These are phyloP conservation scores for Chloropicon primus DNA, from an alignment of 139 green algal species.

Conservation along the genomic window DNA sequence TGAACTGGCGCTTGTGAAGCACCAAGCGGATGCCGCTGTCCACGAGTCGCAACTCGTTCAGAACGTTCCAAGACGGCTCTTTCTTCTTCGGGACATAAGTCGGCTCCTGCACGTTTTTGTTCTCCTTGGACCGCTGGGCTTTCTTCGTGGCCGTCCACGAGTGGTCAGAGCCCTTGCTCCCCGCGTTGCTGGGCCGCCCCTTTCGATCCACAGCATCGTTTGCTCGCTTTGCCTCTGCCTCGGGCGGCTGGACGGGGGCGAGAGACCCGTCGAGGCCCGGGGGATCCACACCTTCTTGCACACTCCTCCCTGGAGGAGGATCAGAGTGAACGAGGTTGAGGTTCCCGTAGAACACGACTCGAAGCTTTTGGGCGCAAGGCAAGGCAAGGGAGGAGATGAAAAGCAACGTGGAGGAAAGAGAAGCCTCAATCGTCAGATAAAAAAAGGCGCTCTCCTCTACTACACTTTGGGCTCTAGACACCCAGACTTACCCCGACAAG, in stretches of 20 bases:
- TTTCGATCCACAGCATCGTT: too few relatives aligned
- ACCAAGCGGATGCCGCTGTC: conserved; percentile 3
- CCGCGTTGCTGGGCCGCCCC: too few relatives aligned
- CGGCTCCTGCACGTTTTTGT: not conserved
- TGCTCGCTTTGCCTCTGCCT: too few relatives aligned
- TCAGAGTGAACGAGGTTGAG: not conserved
- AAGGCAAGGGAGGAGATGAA: not conserved
- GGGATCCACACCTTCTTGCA: too few relatives aligned
- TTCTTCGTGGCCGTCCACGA: too few relatives aligned
- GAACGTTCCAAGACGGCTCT: conserved; percentile 1
- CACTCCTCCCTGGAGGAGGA: not conserved
- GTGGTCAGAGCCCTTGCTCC: too few relatives aligned
- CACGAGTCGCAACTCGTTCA: conserved; percentile 3
- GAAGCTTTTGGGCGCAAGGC: too few relatives aligned
- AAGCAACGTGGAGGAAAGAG: not conserved
- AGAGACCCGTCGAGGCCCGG: too few relatives aligned
- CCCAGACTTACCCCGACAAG: not conserved
- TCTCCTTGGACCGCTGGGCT: not conserved
- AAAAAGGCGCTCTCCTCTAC: too few relatives aligned
- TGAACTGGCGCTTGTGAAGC: conserved; percentile 18
- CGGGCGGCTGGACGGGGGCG: too few relatives aligned
- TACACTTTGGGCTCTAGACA: too few relatives aligned
- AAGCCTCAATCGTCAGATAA: too few relatives aligned
- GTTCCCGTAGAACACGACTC: not conserved
- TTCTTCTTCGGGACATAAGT: not conserved